These are phyloP conservation scores for Avena insularis DNA, from an alignment of 176 grass and related monocot species.

Conservation along the genomic window DNA sequence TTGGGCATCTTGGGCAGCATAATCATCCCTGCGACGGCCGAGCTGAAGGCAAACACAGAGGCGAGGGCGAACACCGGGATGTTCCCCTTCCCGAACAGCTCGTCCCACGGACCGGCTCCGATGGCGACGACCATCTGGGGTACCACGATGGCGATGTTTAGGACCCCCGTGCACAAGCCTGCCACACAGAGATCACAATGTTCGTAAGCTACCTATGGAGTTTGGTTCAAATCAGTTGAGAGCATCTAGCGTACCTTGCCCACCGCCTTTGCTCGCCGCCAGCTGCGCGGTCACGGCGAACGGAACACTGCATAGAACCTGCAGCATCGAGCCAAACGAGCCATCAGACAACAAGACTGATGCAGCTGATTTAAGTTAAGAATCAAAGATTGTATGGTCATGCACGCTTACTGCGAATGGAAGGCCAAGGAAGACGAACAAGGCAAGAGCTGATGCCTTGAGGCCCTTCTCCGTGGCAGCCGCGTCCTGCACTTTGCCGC, in stretches of 20 bases:
- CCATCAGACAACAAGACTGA: background rate
- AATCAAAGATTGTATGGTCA: background rate
- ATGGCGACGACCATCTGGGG: constrained; percentile 78
- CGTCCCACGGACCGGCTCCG: constrained; percentile 78
- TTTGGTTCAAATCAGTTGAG: background rate
- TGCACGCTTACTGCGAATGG: constrained; percentile 66
- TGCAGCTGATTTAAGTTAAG: background rate
- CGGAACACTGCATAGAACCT: constrained; percentile 83
- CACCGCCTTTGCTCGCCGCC: constrained; percentile 54
- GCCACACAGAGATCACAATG: background rate
- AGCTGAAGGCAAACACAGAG: constrained; percentile 52
- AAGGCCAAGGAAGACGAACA: constrained; percentile 78
- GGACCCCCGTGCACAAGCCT: constrained; percentile 77
- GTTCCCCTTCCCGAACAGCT: constrained; percentile 78
- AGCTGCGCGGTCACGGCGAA: constrained; percentile 82
- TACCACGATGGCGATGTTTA: constrained; percentile 84
- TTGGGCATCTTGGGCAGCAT: constrained; percentile 72
- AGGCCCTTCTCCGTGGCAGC: constrained; percentile 53
- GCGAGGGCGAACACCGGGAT: constrained; percentile 80
- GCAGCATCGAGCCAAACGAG: background rate
- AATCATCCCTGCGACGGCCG: constrained; percentile 49
- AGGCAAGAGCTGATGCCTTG: constrained; percentile 42
- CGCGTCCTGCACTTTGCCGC: constrained; percentile 53
- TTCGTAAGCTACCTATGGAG: background rate
- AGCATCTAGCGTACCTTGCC: constrained; percentile 56